Evolutionary conservation across 1,284 basidiomycete species (phyloP).

Genomic region (Abortiporus biennis): DNA sequence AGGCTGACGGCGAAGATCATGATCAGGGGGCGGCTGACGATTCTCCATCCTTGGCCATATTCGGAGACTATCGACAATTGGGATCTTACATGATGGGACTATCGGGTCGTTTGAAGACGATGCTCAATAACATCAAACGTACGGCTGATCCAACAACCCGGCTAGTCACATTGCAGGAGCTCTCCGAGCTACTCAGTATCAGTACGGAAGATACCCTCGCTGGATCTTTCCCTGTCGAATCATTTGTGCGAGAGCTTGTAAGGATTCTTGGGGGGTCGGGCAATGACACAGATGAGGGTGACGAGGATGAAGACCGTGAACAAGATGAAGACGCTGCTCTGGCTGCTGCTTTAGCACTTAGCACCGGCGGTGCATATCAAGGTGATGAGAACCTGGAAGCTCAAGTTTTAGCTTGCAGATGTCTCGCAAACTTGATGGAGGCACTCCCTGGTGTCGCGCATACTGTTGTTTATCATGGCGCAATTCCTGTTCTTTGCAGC

Average conservation of each 20-base stretch:
- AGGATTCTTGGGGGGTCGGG: conserved; percentile 86
- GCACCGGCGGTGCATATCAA: conserved; percentile 52
- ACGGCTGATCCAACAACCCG: conserved; percentile 78
- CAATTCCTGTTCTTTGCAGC: conserved; percentile 91
- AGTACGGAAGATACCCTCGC: conserved; percentile 96
- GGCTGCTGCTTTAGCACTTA: conserved; percentile 78
- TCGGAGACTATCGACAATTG: conserved; percentile 79
- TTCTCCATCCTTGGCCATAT: conserved; percentile 73
- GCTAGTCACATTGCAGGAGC: conserved; percentile 87
- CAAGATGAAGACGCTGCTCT: conserved; percentile 81
- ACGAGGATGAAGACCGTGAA: conserved; percentile 53
- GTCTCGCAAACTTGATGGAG: conserved; percentile 95
- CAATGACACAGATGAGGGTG: conserved; percentile 63
- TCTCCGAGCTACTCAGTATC: conserved; percentile 92
- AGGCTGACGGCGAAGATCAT: conserved; percentile 30
- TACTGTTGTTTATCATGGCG: conserved; percentile 91
- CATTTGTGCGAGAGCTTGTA: conserved; percentile 90
- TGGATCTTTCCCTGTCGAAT: conserved; percentile 90
- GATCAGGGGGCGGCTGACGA: conserved; percentile 54
- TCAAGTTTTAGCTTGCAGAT: conserved; percentile 90
- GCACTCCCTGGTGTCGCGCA: conserved; percentile 91
- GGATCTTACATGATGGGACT: conserved; percentile 89
- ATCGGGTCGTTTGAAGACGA: conserved; percentile 82
- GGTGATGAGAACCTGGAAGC: conserved; percentile 87
- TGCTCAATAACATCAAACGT: conserved; percentile 85